These are phyloP conservation scores for Hypoxylon lienhwacheense DNA, from an alignment of 495 filamentous ascomycete species.

Conservation along the genomic window DNA sequence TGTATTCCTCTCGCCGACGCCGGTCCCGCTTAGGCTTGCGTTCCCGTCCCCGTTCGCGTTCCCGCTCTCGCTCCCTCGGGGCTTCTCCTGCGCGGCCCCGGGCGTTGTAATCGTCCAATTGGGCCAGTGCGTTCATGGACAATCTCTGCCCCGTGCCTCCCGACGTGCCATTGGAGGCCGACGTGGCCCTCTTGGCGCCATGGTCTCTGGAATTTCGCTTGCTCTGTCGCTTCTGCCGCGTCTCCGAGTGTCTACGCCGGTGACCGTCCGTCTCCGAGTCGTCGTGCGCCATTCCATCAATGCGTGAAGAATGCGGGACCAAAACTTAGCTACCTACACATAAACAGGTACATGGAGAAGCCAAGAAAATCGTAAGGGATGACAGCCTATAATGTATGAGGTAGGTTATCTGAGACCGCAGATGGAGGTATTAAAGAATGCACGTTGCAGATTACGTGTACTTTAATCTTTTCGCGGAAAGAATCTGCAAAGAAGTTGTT, in stretches of 20 bases:
- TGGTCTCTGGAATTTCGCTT: conserved; percentile 37
- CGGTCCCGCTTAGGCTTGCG: conserved; percentile 26
- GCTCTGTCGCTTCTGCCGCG: conserved; percentile 32
- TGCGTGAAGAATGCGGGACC: conserved; percentile 1
- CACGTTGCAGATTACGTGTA: not conserved
- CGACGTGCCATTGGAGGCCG: conserved; percentile 23
- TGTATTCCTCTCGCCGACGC: conserved; percentile 26
- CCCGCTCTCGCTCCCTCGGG: conserved; percentile 28
- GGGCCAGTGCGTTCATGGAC: conserved; percentile 62
- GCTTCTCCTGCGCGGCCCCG: conserved; percentile 29
- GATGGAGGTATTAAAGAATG: conserved; percentile 4
- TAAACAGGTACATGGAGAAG: conserved; percentile 7
- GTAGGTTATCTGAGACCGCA: no score
- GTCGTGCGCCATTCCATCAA: conserved; percentile 41
- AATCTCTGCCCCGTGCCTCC: conserved; percentile 37
- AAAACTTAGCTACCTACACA: not conserved
- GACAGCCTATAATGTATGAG: no score
- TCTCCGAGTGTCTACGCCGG: conserved; percentile 37
- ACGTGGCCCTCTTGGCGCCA: conserved; percentile 18
- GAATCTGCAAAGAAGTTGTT: conserved; percentile 24
- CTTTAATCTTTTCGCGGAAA: conserved; percentile 22
- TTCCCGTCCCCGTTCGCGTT: conserved; percentile 26
- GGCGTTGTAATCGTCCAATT: conserved; percentile 61
- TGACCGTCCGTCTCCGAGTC: conserved; percentile 32
- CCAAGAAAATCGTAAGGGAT: no score